Percentiles rank a stretch among this genome's conserved stretches.
Conservation (phyloP, 1,139 yeast genomes). For the Saccharomyces hybrid region DNA sequence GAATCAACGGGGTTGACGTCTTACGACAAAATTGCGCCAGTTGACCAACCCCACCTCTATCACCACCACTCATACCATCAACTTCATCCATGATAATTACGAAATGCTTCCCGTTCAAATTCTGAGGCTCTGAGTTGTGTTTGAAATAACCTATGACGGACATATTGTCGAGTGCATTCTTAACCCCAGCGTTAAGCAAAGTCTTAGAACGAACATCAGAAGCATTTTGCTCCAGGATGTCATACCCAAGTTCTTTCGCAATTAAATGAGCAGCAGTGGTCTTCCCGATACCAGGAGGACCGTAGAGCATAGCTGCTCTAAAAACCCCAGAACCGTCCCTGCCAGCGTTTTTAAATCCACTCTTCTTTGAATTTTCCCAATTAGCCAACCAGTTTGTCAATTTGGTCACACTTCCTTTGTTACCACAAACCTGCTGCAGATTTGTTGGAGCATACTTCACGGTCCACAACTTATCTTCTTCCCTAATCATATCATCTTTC, state of each 20-base stretch:
- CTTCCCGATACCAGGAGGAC: conserved; percentile 82
- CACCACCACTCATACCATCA: conserved; percentile 99
- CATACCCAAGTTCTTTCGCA: conserved; percentile 61
- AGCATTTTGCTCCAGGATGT: conserved; percentile 69
- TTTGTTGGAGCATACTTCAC: conserved; percentile 81
- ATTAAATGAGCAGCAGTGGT: conserved; percentile 73
- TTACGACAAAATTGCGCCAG: conserved; percentile 79
- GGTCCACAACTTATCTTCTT: conserved; percentile 73
- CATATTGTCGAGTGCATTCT: conserved; percentile 67
- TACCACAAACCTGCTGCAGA: conserved; percentile 79
- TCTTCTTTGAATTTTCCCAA: conserved; percentile 58
- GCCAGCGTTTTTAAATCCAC: conserved; percentile 50
- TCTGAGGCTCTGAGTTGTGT: conserved; percentile 29
- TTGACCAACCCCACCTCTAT: conserved; percentile 97
- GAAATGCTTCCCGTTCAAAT: conserved; percentile 42
- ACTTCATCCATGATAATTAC: conserved; percentile 97
- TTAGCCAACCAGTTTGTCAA: conserved; percentile 65
- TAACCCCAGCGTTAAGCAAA: conserved; percentile 57
- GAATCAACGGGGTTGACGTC: conserved; percentile 82
- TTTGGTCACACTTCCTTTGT: conserved; percentile 64
- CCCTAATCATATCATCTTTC: conserved; percentile 21
- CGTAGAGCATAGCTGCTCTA: conserved; percentile 79
- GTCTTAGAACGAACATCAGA: conserved; percentile 86
- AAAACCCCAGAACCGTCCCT: conserved; percentile 55
- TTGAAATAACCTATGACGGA: conserved; percentile 75